Evolutionary conservation across 2,329 filamentous ascomycete genomes (phyloP).

Genomic region (Neospermospora avenae): DNA sequence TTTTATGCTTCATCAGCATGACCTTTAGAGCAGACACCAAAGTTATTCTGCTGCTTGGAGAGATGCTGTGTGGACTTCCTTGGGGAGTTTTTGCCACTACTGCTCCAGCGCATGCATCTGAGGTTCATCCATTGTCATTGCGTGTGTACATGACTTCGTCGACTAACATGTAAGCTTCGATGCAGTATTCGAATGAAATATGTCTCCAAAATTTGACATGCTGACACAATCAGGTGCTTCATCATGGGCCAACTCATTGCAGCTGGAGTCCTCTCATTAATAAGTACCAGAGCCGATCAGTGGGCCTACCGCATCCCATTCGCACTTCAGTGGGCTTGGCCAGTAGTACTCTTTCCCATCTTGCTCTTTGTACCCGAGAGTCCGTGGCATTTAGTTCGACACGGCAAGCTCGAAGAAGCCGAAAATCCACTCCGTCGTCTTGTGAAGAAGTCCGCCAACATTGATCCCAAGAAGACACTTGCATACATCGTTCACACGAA

Average conservation of each 20-base stretch:
- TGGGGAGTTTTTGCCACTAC: conserved; percentile 48
- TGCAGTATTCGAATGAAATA: too few relatives aligned
- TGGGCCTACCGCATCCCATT: conserved; percentile 40
- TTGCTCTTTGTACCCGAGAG: conserved; percentile 45
- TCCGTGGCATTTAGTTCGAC: conserved; percentile 47
- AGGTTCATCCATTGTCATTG: conserved; percentile 42
- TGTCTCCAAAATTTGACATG: neutral
- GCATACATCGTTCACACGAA: conserved; percentile 54
- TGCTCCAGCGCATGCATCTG: conserved; percentile 43
- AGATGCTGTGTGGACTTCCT: conserved; percentile 46
- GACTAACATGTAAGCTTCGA: conserved; percentile 37
- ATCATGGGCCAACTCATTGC: conserved; percentile 46
- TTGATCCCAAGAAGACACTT: conserved; percentile 30
- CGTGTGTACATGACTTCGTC: conserved; percentile 43
- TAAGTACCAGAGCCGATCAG: conserved; percentile 38
- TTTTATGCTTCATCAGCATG: conserved; percentile 44
- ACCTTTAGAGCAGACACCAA: conserved; percentile 47
- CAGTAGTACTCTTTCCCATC: conserved; percentile 42
- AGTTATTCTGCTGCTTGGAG: conserved; percentile 42
- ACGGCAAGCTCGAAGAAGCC: conserved; percentile 42
- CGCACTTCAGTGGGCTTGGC: conserved; percentile 44
- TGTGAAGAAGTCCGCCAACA: conserved; percentile 1
- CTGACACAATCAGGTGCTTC: conserved; percentile 40
- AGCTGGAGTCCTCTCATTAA: conserved; percentile 43
- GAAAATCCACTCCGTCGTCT: conserved; percentile 42